These are phyloP conservation scores for Backusella liffmaniae DNA, from an alignment of 192 early-diverging fungal species.

Conservation along the genomic window DNA sequence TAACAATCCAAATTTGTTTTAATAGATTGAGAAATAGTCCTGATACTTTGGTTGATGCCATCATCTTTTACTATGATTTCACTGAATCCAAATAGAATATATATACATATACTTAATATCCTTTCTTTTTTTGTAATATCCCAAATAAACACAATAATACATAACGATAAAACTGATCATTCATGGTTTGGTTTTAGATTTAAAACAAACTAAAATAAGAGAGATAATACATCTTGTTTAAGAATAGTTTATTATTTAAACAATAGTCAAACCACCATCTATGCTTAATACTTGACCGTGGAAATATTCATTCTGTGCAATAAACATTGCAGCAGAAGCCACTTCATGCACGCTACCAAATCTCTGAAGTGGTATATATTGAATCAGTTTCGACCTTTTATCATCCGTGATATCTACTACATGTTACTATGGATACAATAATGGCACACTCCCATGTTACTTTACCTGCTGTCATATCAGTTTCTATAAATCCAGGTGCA, in stretches of 20 bases:
- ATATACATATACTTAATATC: neutral
- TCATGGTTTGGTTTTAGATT: too few species aligned
- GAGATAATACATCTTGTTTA: too few species aligned
- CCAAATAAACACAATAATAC: neutral
- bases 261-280: slow-evolving; percentile 16
- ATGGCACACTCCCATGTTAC: too few species aligned
- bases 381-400: slow-evolving; percentile 40
- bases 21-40: slow-evolving; percentile 34
- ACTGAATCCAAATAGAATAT: slow-evolving; percentile 16
- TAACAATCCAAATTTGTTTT: neutral
- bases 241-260: neutral
- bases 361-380: slow-evolving; percentile 50
- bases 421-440: neutral
- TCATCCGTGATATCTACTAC: slow-evolving; percentile 29
- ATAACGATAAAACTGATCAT: too few species aligned
- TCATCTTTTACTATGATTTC: slow-evolving; percentile 81
- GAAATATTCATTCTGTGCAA: slow-evolving; percentile 56
- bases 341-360: slow-evolving; percentile 62
- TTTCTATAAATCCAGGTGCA: slow-evolving; percentile 86
- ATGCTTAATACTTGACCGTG: slow-evolving; percentile 44
- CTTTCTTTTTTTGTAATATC: neutral
- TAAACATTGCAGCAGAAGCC: slow-evolving; percentile 56
- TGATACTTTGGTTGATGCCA: slow-evolving; percentile 64
- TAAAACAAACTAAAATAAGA: too few species aligned
- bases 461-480: slow-evolving; percentile 70